Base-by-base conservation (phyloP, 2,329 filamentous ascomycete genomes). In the Didymellaceae sp. region DNA sequence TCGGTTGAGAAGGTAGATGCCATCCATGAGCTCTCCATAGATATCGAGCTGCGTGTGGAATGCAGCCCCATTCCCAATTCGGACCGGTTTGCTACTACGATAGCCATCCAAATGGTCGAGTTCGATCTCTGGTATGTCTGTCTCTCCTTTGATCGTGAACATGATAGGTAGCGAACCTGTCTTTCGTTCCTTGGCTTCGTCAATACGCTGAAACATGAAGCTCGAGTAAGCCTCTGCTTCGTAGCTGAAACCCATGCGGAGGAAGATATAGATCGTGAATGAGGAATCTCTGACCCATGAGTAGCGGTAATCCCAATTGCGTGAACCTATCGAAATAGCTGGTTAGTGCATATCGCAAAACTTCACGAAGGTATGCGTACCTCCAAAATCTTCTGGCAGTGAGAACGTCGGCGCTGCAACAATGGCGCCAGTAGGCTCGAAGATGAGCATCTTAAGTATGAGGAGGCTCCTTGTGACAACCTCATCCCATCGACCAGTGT, bases 11-110 rank as follows among this genome's bases (percentile, higher is more conserved):
- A 91, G 75, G 61, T 91, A 91, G 37, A 91, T 87, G 17, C 79
- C 85, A 65, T 91, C 88, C 81, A 91, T 86, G 3, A 91, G 77
- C 70, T 91, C 88, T 33, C 88, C 88, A 61, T 91, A 91, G 18
- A 91, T 91, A 62, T 91, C 88, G 57, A 91, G 85, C 66, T 92
- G 89, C 39, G 86, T 82, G 64, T 91, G 89, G 59, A 85, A 88
- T 0, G 88, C 87, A 1, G 89, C 89, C 0, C 86, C 87, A 59
- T 92, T 92, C 9, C 89, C 88, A 41, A 91, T 88, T 2, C 89
- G 82, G 17, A 92, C 88, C 0, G 89, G 89, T 38, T 75, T 80
- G 67, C 87, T 91, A 20, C 82, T 81, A 43, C 84, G 79, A 67
- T 91, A 91, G 2, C 89, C 89, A 34, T 89, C 85, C 2, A 92